Evolutionary conservation across 2,329 filamentous ascomycete genomes (phyloP), one percentile per base, ranked within the genome.

Genomic region (Microcyclospora tardicrescens): DNA sequence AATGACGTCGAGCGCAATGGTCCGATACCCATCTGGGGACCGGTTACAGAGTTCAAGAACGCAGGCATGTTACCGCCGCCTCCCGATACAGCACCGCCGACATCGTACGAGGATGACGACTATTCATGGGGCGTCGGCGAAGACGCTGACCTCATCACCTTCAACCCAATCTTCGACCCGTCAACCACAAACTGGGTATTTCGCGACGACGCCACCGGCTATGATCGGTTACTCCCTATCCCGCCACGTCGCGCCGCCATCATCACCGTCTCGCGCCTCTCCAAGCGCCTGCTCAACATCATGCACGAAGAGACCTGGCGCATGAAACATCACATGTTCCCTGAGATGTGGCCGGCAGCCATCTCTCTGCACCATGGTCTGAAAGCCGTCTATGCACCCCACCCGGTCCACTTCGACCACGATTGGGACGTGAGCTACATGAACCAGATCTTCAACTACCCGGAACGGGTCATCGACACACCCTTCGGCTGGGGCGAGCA

Each of bases 81-180:
- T 0, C 63, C 76, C 16, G 80, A 79, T 10, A 79, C 76, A 6
- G 68, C 68, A 34, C 79, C 79, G 6, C 77, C 79, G 0, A 69
- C 69, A 2, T 58, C 64, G 0, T 72, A 72, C 31, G 67, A 75
- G 11, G 63, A 68, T 35, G 81, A 85, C 51, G 64, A 80, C 42
- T 84, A 82, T 56, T 62, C 75, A 54, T 86, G 81, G 81, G 81
- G 81, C 41, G 76, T 84, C 2, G 81, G 77, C 34, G 81, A 85
- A 58, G 77, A 83, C 16, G 79, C 81, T 6, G 81, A 85, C 54
- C 69, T 81, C 42, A 78, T 84, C 54, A 79, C 76, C 6, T 75
- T 87, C 47, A 76, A 80, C 27, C 83, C 83, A n/a, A 81, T 87
- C 44, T 86, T 87, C 63, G 78, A 87, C 53, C 77, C 80, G 0